These are phyloP conservation scores for Cerrena zonata DNA, from an alignment of 1,284 basidiomycete genomes.

Conservation along the genomic window DNA sequence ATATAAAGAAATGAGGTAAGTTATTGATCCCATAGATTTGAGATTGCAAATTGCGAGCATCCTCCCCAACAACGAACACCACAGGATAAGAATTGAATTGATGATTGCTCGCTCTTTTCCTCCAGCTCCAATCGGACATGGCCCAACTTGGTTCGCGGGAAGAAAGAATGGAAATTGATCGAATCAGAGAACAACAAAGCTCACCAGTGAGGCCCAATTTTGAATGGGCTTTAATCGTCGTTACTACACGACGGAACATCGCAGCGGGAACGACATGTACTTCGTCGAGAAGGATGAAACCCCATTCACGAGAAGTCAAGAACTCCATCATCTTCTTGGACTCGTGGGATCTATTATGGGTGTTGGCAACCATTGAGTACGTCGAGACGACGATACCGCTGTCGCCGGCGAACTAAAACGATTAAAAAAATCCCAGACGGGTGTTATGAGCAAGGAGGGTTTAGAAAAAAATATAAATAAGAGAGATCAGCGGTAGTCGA, in stretches of 20 bases:
- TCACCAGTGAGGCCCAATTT: conserved; percentile 89
- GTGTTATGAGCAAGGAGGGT: conserved; percentile 13
- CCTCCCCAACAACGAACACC: too few species aligned
- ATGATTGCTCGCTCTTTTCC: neutral
- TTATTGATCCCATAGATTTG: too few species aligned
- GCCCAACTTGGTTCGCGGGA: neutral
- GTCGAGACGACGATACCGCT: conserved; percentile 96
- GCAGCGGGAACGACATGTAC: conserved; percentile 96
- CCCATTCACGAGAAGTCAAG: conserved; percentile 91
- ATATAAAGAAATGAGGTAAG: too few species aligned
- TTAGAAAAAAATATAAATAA: neutral
- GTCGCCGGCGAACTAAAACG: conserved; percentile 83
- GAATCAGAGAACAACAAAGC: too few species aligned
- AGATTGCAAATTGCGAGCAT: too few species aligned
- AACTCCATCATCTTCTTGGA: conserved; percentile 99
- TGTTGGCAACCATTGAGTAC: conserved; percentile 98
- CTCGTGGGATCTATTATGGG: conserved; percentile 90
- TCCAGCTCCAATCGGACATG: too few species aligned
- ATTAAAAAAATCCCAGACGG: conserved; percentile 6
- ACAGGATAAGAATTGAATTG: too few species aligned
- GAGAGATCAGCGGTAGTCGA: neutral
- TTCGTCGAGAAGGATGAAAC: conserved; percentile 89
- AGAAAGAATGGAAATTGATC: neutral
- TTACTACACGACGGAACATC: conserved; percentile 94
- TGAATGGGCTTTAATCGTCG: conserved; percentile 94